These are phyloP conservation scores for Nothomitra cinnamomea DNA, from an alignment of 2,329 filamentous ascomycete genomes.

Conservation along the genomic window DNA sequence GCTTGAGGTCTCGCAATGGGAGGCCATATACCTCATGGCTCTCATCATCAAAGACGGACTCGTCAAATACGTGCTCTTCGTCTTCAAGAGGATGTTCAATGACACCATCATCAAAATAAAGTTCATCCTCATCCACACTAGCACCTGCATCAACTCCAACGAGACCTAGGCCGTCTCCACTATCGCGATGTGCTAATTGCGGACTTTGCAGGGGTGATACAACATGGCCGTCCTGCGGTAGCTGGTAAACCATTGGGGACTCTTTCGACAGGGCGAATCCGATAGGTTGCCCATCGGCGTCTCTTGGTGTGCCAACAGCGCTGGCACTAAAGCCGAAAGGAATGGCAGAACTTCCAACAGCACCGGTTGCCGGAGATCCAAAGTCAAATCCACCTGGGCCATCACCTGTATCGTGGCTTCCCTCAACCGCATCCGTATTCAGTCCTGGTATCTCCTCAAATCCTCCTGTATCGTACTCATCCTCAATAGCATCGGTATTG, in stretches of 20 bases:
- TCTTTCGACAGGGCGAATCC: slow-evolving; percentile 38
- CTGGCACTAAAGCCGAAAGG: slow-evolving; percentile 24
- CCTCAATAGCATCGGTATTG: slow-evolving; percentile 29
- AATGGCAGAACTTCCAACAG: background rate
- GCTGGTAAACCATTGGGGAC: slow-evolving; percentile 18
- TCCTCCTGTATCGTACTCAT: slow-evolving; percentile 33
- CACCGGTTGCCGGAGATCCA: slow-evolving; percentile 34
- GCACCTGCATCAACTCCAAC: slow-evolving; percentile 19
- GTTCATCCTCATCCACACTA: slow-evolving; percentile 28
- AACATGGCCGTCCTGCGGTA: slow-evolving; percentile 6
- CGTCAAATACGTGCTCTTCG: slow-evolving; percentile 41
- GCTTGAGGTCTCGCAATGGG: slow-evolving; percentile 43
- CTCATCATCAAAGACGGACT: slow-evolving; percentile 54
- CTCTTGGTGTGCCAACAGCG: slow-evolving; percentile 33
- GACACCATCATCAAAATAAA: slow-evolving; percentile 53
- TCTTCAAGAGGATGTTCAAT: slow-evolving; percentile 32
- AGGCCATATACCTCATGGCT: background rate
- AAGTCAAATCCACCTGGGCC: slow-evolving; percentile 40
- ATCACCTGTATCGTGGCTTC: slow-evolving; percentile 32
- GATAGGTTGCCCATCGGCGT: slow-evolving; percentile 36
- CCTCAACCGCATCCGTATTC: slow-evolving; percentile 29
- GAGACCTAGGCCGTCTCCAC: slow-evolving; percentile 27
- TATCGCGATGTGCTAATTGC: slow-evolving; percentile 8
- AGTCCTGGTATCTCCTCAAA: slow-evolving; percentile 46
- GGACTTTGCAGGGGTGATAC: slow-evolving; percentile 7